Percentiles rank a stretch among this genome's conserved stretches.
Evolutionary conservation across 2,329 filamentous ascomycete species (phyloP).

Genomic region (Macroventuria anomochaeta): DNA sequence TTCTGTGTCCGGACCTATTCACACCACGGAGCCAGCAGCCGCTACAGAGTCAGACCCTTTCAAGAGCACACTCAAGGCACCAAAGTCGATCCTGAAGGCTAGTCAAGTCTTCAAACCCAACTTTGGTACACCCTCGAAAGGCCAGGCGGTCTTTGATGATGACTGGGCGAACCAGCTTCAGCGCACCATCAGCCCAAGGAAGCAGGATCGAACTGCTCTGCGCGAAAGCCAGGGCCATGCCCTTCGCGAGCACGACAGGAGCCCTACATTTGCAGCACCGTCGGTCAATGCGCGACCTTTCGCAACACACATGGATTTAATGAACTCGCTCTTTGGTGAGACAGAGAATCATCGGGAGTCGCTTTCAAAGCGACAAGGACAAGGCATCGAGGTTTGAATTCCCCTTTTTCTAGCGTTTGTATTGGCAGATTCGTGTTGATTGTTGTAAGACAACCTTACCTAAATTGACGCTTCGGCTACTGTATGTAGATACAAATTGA

Average conservation of each 20-base stretch:
- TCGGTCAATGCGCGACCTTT: constrained; percentile 64
- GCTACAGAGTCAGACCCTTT: constrained; percentile 40
- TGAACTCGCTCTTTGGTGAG: constrained; percentile 89
- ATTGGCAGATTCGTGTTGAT: constrained; percentile 50
- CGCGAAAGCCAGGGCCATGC: constrained; percentile 68
- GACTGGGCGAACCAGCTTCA: constrained; percentile 95
- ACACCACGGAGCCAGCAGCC: constrained; percentile 73
- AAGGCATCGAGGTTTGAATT: constrained; percentile 89
- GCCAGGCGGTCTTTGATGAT: constrained; percentile 66
- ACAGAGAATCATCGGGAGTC: constrained; percentile 59
- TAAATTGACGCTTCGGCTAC: constrained; percentile 42
- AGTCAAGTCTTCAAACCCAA: constrained; percentile 40
- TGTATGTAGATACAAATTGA: constrained; percentile 56
- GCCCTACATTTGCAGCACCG: constrained; percentile 41
- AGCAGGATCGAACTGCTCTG: constrained; percentile 81
- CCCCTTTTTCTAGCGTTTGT: constrained; percentile 49
- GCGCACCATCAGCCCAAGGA: constrained; percentile 91
- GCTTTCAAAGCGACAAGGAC: constrained; percentile 57
- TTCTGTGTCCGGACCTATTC: constrained; percentile 75
- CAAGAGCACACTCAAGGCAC: constrained; percentile 44
- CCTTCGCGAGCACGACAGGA: constrained; percentile 57
- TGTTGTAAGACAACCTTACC: constrained; percentile 40
- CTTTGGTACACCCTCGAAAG: constrained; percentile 62
- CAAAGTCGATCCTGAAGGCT: constrained; percentile 59
- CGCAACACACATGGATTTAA: constrained; percentile 89